These are phyloP conservation scores for Hymenoscyphus linearis DNA, from an alignment of 2,329 filamentous ascomycete genomes.

Conservation along the genomic window DNA sequence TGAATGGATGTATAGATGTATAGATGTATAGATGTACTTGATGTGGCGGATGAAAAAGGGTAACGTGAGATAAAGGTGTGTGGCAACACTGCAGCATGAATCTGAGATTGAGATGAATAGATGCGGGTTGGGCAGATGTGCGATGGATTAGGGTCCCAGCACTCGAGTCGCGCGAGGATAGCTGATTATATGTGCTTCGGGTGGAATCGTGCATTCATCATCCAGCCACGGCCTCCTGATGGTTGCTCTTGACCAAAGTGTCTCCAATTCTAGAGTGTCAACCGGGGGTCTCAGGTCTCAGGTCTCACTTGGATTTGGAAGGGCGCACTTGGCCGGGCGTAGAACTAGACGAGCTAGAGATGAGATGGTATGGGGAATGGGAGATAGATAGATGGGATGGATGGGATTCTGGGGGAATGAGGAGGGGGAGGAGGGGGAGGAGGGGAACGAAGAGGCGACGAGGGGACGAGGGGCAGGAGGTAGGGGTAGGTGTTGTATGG, in stretches of 20 bases:
- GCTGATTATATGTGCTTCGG: constrained; percentile 18
- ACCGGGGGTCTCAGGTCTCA: constrained; percentile 16
- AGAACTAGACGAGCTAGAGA: constrained; percentile 1
- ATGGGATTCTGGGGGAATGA: background rate
- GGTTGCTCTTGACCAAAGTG: constrained; percentile 22
- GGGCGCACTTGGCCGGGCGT: background rate
- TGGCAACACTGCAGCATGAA: constrained; percentile 17
- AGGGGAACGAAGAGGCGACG: background rate
- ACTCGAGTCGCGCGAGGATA: constrained; percentile 16
- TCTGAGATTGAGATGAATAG: constrained; percentile 13
- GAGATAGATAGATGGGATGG: constrained; percentile 3
- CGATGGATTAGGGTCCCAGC: constrained; percentile 13
- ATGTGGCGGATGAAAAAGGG: background rate
- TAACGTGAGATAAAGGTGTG: constrained; percentile 20
- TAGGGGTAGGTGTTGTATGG: background rate
- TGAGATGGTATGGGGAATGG: constrained; percentile 4
- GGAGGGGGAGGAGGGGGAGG: background rate
- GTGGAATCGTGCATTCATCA: constrained; percentile 12
- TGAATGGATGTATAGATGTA: background rate
- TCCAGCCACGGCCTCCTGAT: constrained; percentile 23
- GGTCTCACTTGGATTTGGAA: constrained; percentile 20
- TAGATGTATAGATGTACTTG: constrained; percentile 1
- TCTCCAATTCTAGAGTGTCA: constrained; percentile 14
- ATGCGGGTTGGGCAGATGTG: constrained; percentile 11
- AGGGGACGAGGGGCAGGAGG: background rate